Conservation (phyloP, 768 basidiomycete genomes). For the Daedaleopsis nitida region DNA sequence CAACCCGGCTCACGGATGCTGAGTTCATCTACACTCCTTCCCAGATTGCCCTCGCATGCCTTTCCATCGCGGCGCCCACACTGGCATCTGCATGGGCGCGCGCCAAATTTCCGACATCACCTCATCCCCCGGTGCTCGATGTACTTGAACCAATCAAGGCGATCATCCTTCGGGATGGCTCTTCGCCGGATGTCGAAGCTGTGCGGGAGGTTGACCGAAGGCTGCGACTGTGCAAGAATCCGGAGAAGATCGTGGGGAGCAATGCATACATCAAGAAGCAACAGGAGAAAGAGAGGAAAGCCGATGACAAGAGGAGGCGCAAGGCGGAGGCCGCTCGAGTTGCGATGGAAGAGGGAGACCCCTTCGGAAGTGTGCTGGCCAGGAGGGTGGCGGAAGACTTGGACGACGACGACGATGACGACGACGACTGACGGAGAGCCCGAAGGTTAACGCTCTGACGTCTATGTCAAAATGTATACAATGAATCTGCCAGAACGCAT, state of each 20-base stretch:
- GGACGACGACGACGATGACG: constrained; percentile 63
- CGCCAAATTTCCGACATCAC: constrained; percentile 37
- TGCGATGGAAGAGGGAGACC: constrained; percentile 61
- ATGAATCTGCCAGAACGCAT: not conserved
- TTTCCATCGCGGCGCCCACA: constrained; percentile 64
- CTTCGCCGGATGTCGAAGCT: constrained; percentile 73
- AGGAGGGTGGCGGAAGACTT: constrained; percentile 45
- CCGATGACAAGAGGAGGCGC: constrained; percentile 60
- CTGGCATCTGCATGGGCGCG: constrained; percentile 64
- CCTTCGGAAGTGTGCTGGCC: constrained; percentile 63
- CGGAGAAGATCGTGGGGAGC: constrained; percentile 92
- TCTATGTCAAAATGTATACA: not conserved
- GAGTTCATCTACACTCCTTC: constrained; percentile 92
- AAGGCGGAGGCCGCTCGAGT: constrained; percentile 54
- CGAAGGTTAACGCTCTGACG: not conserved
- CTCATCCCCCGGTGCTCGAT: constrained; percentile 31
- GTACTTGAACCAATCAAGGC: constrained; percentile 56
- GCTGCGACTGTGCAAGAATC: constrained; percentile 89
- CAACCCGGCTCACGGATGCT: constrained; percentile 86
- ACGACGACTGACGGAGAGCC: constrained; percentile 10
- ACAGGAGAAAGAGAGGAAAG: constrained; percentile 69
- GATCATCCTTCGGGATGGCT: constrained; percentile 55
- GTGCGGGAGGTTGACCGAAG: constrained; percentile 90
- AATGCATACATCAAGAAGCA: constrained; percentile 75
- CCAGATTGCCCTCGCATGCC: constrained; percentile 85